These are phyloP conservation scores for Globisporangium heterothallicum DNA, from an alignment of 352 stramenopile genomes.

Conservation along the genomic window DNA sequence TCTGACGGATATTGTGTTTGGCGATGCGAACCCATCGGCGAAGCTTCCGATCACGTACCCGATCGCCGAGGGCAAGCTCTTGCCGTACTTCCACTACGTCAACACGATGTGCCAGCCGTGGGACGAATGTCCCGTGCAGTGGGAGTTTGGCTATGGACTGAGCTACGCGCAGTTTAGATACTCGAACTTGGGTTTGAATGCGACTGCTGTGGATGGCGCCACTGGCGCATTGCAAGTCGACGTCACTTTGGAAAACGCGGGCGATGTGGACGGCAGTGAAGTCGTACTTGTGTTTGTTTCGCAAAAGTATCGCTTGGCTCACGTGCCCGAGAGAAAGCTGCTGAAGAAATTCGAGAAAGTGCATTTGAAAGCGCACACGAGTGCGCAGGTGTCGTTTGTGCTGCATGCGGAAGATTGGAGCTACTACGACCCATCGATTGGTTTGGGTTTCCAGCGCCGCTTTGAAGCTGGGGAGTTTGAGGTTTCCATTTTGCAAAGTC, in stretches of 20 bases:
- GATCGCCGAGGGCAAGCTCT: conserved; percentile 26
- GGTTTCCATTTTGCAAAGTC: conserved; percentile 38
- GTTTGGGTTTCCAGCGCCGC: conserved; percentile 28
- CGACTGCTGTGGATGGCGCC: conserved; percentile 21
- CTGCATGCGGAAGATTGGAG: conserved; percentile 42
- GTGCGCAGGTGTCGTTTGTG: conserved; percentile 35
- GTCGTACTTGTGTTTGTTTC: conserved; percentile 69
- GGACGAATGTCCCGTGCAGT: conserved; percentile 50
- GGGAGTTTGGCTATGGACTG: conserved; percentile 59
- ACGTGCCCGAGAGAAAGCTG: conserved; percentile 66
- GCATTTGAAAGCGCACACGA: conserved; percentile 22
- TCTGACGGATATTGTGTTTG: conserved; percentile 62
- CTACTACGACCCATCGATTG: conserved; percentile 45
- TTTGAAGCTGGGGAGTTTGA: conserved; percentile 47
- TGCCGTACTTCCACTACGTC: conserved; percentile 70
- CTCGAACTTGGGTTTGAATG: conserved; percentile 38
- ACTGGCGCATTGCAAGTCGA: conserved; percentile 28
- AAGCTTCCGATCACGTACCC: conserved; percentile 81
- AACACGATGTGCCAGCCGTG: conserved; percentile 53
- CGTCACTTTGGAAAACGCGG: conserved; percentile 66
- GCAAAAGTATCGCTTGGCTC: conserved; percentile 39
- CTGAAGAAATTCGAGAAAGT: conserved; percentile 78
- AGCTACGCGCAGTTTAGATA: conserved; percentile 69
- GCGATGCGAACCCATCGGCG: conserved; percentile 60
- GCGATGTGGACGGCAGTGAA: conserved; percentile 39